phyloP scores from a whole-genome alignment of 257 asterid species.

The Asclepias syriaca region DNA sequence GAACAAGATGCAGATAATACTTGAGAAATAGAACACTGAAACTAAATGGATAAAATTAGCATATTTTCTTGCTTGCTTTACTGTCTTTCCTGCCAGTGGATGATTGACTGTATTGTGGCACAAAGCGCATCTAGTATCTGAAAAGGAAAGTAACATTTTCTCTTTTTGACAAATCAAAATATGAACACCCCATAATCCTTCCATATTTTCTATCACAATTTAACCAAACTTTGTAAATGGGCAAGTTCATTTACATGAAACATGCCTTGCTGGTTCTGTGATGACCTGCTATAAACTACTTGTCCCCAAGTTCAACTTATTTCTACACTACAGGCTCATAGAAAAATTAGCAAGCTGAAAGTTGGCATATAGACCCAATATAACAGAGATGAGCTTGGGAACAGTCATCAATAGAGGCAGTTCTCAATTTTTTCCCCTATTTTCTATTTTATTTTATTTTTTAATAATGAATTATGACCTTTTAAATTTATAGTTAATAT shows the following conservation, averaged over 20 bases:
- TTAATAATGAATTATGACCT: neutral
- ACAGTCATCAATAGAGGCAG: neutral
- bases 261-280: neutral
- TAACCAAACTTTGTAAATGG: neutral
- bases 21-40: neutral
- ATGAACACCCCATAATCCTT: neutral
- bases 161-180: neutral
- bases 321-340: too few relatives aligned
- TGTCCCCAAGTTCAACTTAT: neutral
- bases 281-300: neutral
- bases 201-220: neutral
- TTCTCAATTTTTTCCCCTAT: neutral
- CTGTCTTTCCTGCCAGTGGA: neutral
- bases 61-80: neutral
- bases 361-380: neutral
- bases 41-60: neutral
- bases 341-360: neutral
- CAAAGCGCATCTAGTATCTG: neutral
- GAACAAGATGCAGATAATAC: neutral
- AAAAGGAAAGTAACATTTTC: neutral
- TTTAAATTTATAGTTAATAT: neutral
- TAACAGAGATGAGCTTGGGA: neutral
- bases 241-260: neutral
- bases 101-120: neutral
- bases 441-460: neutral